Evolutionary conservation across 2,329 filamentous ascomycete species (phyloP).

Genomic region (Exutisphaerella laricina): DNA sequence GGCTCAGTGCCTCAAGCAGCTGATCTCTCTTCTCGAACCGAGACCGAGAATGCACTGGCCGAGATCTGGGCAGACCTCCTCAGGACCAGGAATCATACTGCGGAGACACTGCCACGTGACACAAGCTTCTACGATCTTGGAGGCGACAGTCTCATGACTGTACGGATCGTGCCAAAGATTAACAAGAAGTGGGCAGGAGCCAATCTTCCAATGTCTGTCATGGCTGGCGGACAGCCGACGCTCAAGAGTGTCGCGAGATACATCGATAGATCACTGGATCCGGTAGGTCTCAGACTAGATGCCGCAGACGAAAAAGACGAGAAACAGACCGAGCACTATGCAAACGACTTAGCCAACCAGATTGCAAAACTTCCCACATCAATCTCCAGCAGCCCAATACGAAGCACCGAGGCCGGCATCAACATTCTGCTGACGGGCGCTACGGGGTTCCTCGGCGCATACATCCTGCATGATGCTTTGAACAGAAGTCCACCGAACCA

Average conservation of each 20-base stretch:
- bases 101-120: constrained; percentile 59
- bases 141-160: constrained; percentile 74
- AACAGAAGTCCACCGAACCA: constrained; percentile 49
- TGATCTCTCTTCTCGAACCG: constrained; percentile 44
- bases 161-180: constrained; percentile 71
- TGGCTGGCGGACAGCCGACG: constrained; percentile 61
- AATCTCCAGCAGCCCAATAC: constrained; percentile 28
- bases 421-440: constrained; percentile 76
- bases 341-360: constrained; percentile 49
- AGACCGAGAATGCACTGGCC: constrained; percentile 63
- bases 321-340: constrained; percentile 49
- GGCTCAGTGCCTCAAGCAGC: constrained; percentile 46
- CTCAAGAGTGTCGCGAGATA: constrained; percentile 51
- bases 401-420: constrained; percentile 24
- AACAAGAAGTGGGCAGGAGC: constrained; percentile 56
- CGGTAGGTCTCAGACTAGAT: constrained; percentile 43
- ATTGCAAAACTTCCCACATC: constrained; percentile 44
- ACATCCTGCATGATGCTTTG: constrained; percentile 70
- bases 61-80: constrained; percentile 70
- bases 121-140: constrained; percentile 72
- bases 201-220: constrained; percentile 63
- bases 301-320: constrained; percentile 47
- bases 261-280: constrained; percentile 48
- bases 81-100: constrained; percentile 51
- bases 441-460: constrained; percentile 83